A percentile compares a stretch with the other conserved stretches of the same genome.
These are phyloP conservation scores for Backusella westeae DNA, from an alignment of 192 early-diverging fungal species.

Conservation along the genomic window DNA sequence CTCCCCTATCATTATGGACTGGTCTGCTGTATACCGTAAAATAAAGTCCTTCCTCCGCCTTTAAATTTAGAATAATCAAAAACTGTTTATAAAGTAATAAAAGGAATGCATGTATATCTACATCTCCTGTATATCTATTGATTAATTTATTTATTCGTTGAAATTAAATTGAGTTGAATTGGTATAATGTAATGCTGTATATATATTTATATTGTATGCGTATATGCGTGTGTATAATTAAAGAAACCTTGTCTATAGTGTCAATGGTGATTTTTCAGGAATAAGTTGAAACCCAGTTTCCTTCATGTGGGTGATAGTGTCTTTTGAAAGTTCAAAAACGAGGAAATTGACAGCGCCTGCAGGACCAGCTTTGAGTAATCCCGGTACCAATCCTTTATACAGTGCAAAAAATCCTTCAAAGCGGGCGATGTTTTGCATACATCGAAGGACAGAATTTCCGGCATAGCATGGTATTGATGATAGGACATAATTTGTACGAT, in stretches of 20 bases:
- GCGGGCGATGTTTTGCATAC: conserved; percentile 62
- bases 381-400: conserved; percentile 88
- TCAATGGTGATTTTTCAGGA: not conserved
- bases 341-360: conserved; percentile 86
- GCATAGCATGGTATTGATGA: conserved; percentile 27
- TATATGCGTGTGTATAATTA: not conserved
- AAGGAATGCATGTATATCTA: not conserved
- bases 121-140: not conserved
- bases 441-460: conserved; percentile 48
- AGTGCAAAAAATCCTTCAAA: conserved; percentile 79
- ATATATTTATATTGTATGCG: not conserved
- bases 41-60: not conserved
- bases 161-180: not conserved
- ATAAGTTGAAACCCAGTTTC: not conserved
- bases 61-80: not conserved
- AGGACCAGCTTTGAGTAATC: conserved; percentile 83
- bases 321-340: conserved; percentile 64
- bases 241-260: not conserved
- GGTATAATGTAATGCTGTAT: not conserved
- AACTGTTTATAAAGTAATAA: not conserved
- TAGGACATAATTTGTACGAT: conserved; percentile 15
- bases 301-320: conserved; percentile 35
- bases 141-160: too few relatives aligned
- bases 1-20: conserved; percentile 29
- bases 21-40: conserved; percentile 6